Percentiles rank a stretch among this genome's conserved stretches.
phyloP scores from a whole-genome alignment of 805 yeast species.

The Kluyveromyces siamensis region DNA sequence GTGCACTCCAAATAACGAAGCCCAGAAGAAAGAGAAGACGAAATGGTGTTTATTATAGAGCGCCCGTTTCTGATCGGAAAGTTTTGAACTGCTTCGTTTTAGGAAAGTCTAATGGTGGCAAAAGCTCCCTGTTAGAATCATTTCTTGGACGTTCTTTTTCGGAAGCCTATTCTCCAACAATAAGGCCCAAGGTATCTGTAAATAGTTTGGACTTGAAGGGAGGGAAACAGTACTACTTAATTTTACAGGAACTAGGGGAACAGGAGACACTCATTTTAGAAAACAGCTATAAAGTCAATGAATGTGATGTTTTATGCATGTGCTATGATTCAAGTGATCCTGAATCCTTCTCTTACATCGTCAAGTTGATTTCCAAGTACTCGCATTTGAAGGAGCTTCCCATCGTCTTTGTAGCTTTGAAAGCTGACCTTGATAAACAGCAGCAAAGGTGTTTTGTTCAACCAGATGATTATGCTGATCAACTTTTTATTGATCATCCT shows the following conservation, averaged over 20 bases:
- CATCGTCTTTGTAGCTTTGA: slow-evolving; percentile 78
- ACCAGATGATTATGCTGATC: slow-evolving; percentile 78
- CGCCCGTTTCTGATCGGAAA: slow-evolving; percentile 68
- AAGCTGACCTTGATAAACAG: slow-evolving; percentile 92
- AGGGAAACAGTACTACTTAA: slow-evolving; percentile 89
- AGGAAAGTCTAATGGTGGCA: slow-evolving; percentile 84
- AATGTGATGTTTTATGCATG: slow-evolving; percentile 86
- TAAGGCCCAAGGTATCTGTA: slow-evolving; percentile 72
- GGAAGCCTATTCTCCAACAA: slow-evolving; percentile 70
- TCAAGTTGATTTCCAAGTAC: slow-evolving; percentile 55
- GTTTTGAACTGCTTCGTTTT: slow-evolving; percentile 85
- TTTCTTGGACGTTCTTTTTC: slow-evolving; percentile 69
- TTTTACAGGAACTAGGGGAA: slow-evolving; percentile 85
- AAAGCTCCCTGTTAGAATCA: slow-evolving; percentile 73
- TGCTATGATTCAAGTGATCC: slow-evolving; percentile 95
- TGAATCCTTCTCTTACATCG: slow-evolving; percentile 78
- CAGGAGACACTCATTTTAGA: slow-evolving; percentile 74
- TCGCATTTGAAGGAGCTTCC: slow-evolving; percentile 61
- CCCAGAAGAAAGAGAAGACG: slow-evolving; percentile 63
- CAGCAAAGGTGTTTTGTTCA: slow-evolving; percentile 81
- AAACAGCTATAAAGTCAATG: slow-evolving; percentile 57
- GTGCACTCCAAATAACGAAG: slow-evolving; percentile 72
- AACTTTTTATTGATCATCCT: slow-evolving; percentile 65
- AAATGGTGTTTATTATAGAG: slow-evolving; percentile 58
- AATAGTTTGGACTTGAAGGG: slow-evolving; percentile 90